A percentile compares a stretch with the other conserved stretches of the same genome.
Evolutionary conservation across 495 filamentous ascomycete species (phyloP).

Genomic region (Aspergillus wentii): DNA sequence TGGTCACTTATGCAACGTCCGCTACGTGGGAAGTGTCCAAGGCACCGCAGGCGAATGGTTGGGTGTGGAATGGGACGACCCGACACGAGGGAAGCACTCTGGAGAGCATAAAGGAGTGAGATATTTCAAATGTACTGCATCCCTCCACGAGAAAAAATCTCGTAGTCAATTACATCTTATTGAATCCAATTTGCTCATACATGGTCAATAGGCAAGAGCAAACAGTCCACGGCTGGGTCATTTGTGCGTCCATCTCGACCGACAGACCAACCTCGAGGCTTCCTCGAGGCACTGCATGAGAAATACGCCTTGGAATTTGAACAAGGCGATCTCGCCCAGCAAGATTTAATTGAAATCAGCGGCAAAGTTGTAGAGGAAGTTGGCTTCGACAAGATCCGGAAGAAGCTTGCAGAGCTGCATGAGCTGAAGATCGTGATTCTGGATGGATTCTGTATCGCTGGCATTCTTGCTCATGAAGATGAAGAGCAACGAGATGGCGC

Average conservation of each 20-base stretch:
- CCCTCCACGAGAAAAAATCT: no score
- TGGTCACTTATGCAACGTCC: slow-evolving; percentile 71
- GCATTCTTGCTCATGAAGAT: slow-evolving; percentile 31
- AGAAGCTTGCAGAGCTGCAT: slow-evolving; percentile 68
- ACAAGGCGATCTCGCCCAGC: slow-evolving; percentile 12
- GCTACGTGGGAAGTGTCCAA: slow-evolving; percentile 72
- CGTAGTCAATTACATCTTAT: no score
- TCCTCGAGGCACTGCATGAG: slow-evolving; percentile 71
- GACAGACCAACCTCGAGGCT: slow-evolving; percentile 60
- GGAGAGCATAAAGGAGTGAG: slow-evolving; percentile 71
- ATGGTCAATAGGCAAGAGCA: slow-evolving; percentile 56
- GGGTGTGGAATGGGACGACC: slow-evolving; percentile 95
- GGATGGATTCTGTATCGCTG: slow-evolving; percentile 62
- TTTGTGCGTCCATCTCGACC: slow-evolving; percentile 78
- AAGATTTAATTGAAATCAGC: slow-evolving; percentile 30
- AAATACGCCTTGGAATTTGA: slow-evolving; percentile 71
- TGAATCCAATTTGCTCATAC: no score
- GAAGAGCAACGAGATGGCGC: slow-evolving; percentile 21
- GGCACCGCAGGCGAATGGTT: slow-evolving; percentile 82
- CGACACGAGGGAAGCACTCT: slow-evolving; percentile 79
- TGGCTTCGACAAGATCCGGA: slow-evolving; percentile 89
- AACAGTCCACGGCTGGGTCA: slow-evolving; percentile 65
- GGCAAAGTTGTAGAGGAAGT: slow-evolving; percentile 91
- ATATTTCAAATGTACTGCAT: slow-evolving; percentile 75
- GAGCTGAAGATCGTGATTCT: slow-evolving; percentile 78